phyloP scores from a whole-genome alignment of 2,329 filamentous ascomycete genomes.

The Pseudogymnoascus sp. region DNA sequence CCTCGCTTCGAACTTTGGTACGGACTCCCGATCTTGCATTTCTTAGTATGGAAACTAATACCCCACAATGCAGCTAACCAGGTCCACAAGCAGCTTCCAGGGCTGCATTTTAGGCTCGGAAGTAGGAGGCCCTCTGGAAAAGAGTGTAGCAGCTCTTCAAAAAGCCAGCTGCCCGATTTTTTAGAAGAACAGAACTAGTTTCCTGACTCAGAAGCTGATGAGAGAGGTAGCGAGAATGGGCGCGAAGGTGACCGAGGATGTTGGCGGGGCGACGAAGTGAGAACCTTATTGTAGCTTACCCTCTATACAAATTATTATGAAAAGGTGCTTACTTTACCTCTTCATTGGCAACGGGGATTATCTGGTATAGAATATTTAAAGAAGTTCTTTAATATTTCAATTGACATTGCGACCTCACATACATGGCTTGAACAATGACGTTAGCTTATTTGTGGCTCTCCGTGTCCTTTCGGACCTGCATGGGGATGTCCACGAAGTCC shows the following conservation, averaged over 20 bases:
- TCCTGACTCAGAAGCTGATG: background rate
- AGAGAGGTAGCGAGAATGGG: background rate
- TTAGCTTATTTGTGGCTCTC: background rate
- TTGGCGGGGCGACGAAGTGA: background rate
- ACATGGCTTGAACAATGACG: background rate
- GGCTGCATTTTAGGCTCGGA: background rate
- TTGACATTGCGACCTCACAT: background rate
- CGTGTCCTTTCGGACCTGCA: background rate
- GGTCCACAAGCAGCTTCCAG: no score
- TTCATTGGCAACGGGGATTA: background rate
- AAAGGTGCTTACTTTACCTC: background rate
- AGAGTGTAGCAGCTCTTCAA: background rate
- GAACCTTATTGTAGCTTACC: background rate
- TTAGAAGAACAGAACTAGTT: background rate
- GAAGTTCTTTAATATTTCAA: background rate
- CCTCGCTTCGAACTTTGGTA: background rate
- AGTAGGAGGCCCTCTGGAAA: background rate
- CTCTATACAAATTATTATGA: background rate
- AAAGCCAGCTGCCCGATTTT: background rate
- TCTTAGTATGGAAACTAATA: background rate
- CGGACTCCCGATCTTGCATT: background rate
- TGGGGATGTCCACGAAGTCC: background rate
- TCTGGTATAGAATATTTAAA: background rate
- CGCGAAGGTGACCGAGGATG: background rate
- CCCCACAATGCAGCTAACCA: no score